Percentiles rank a stretch among this genome's conserved stretches.
These are phyloP conservation scores for Nakaseomyces nivariensis DNA, from an alignment of 1,139 yeast species.

Conservation along the genomic window DNA sequence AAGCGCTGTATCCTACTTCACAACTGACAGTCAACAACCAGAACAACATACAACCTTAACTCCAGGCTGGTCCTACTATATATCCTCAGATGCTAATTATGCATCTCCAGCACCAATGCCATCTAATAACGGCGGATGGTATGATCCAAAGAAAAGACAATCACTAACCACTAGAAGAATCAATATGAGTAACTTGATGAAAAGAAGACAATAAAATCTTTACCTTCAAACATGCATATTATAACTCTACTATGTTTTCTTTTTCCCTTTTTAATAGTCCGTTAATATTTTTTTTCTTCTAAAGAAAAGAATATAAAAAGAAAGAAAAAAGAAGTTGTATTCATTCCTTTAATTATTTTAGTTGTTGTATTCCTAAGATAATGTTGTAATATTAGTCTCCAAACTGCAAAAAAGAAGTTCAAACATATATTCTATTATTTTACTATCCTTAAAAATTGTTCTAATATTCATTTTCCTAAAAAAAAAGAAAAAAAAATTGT, in stretches of 20 bases:
- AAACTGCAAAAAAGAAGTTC: no score
- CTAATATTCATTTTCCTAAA: no score
- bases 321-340: neutral
- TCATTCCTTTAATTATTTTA: no score
- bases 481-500: neutral
- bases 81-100: conserved; percentile 47
- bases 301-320: no score
- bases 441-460: no score
- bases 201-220: neutral
- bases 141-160: conserved; percentile 27
- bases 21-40: conserved; percentile 36
- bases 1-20: conserved; percentile 47
- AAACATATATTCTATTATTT: no score
- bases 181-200: conserved; percentile 4
- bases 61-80: conserved; percentile 68
- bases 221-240: neutral
- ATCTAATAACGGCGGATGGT: conserved; percentile 40
- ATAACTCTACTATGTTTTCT: no score
- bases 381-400: no score
- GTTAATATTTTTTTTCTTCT: no score
- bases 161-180: conserved; percentile 29
- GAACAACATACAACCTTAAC: conserved; percentile 51
- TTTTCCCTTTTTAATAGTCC: neutral
- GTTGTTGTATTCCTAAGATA: no score
- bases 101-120: conserved; percentile 66